Base-by-base conservation (phyloP, 176 grass and related monocot genomes). In the Oryza brachyantha region DNA sequence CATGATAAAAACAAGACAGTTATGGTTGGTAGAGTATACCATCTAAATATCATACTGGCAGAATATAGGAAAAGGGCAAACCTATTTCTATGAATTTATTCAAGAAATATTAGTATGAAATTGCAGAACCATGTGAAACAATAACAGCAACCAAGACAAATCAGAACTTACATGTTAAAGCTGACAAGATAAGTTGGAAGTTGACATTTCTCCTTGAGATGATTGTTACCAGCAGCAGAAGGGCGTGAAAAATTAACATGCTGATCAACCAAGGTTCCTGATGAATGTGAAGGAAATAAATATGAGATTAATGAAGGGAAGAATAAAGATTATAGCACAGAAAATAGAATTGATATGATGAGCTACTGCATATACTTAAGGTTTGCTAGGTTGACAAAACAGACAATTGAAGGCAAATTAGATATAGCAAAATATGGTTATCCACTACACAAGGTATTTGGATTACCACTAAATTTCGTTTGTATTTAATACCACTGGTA, bases 201-300 rank as follows among this genome's bases (percentile, higher is more conserved):
- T 97, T 97, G 43, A 97, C 26, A 61, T 88, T 94, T 83, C 87
- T 94, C 89, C 94, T 97, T 8, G 89, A 88, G 37, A 92, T 64
- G 76, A 97, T 86, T 57, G 90, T 91, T 81, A 86, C 78, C 52
- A 97, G 63, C 17, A 97, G 89, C 82, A 94, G 81, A 79, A 92
- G 39, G 29, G 73, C 31, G 87, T 94, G 87, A 43, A 97, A 92
- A 39, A 45, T 25, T 79, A 94, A 40, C 28, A 92, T 77, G 55
- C 87, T 77, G 25, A 94, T 90, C 82, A 97, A 75, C 94, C 91
- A 94, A 86, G 94, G 91, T 40, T 97, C 94, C 94, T 97, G 66
- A 21, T 71, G 58, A 60, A 19, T 32, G 7, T 42, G 13, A 81
- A 64, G 61, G 17, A 50, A 50, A 50, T 9, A 50, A 50, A 17